A percentile compares a stretch with the other conserved stretches of the same genome.
Evolutionary conservation across 2,329 filamentous ascomycete species (phyloP).

Genomic region (Karstenula rhodostoma): DNA sequence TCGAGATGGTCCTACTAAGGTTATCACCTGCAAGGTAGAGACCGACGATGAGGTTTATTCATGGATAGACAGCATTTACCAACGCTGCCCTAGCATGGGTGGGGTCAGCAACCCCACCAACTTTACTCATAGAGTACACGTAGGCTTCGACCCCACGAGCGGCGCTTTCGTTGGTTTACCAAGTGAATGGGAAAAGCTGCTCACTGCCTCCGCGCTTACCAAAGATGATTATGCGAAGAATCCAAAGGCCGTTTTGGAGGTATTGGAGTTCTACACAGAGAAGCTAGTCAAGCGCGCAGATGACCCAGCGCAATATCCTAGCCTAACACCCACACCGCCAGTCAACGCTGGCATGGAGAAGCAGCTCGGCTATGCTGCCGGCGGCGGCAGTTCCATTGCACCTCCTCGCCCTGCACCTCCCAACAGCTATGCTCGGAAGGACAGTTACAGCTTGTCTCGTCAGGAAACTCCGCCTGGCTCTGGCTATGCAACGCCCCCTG

Average conservation of each 20-base stretch:
- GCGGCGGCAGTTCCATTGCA: constrained; percentile 56
- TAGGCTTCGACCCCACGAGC: constrained; percentile 94
- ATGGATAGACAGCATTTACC: constrained; percentile 98
- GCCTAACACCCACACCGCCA: constrained; percentile 72
- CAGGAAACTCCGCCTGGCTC: constrained; percentile 42
- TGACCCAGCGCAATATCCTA: constrained; percentile 73
- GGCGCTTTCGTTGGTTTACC: constrained; percentile 95
- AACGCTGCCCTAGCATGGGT: constrained; percentile 95
- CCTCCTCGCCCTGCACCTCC: constrained; percentile 58
- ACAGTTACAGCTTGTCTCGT: constrained; percentile 53
- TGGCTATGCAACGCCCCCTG: constrained; percentile 40
- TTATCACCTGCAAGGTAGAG: constrained; percentile 91
- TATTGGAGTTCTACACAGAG: constrained; percentile 85
- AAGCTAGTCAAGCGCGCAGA: constrained; percentile 76
- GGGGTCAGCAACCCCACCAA: constrained; percentile 98
- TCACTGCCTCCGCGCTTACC: constrained; percentile 95
- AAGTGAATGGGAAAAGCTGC: constrained; percentile 94
- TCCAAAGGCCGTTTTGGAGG: constrained; percentile 74
- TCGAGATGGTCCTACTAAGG: constrained; percentile 81
- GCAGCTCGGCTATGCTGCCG: constrained; percentile 56
- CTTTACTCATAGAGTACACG: constrained; percentile 95
- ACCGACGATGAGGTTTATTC: constrained; percentile 96
- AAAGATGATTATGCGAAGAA: constrained; percentile 99
- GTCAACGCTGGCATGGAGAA: constrained; percentile 56
- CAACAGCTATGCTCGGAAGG: constrained; percentile 52